Conservation (phyloP, 257 asterid species). For the Voacanga thouarsii region DNA sequence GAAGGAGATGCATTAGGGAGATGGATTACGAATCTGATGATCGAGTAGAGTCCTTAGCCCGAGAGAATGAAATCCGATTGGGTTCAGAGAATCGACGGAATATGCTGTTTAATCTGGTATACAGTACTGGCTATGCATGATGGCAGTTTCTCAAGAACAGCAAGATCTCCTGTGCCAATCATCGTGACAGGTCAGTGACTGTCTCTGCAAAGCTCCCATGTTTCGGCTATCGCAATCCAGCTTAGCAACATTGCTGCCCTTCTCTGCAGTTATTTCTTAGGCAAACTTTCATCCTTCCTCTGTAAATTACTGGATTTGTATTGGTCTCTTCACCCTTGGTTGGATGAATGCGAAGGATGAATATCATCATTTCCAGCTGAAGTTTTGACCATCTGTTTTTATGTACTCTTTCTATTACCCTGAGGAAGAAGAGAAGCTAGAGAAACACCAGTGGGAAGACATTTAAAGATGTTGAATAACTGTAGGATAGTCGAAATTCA, state of each 20-base stretch:
- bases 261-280: not conserved
- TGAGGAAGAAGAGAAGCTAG: not conserved
- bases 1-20: slow-evolving; percentile 84
- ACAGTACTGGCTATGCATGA: slow-evolving; percentile 43
- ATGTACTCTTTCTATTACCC: no score
- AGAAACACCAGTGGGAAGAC: not conserved
- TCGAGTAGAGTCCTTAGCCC: slow-evolving; percentile 50
- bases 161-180: slow-evolving; percentile 5
- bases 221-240: slow-evolving; percentile 21
- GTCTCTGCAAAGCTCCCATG: not conserved
- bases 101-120: slow-evolving; percentile 51
- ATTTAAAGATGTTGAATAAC: not conserved
- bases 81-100: slow-evolving; percentile 59
- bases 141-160: slow-evolving; percentile 31
- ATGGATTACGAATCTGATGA: slow-evolving; percentile 62
- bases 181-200: not conserved
- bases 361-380: slow-evolving; percentile 10
- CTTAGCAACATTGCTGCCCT: slow-evolving; percentile 12
- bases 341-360: slow-evolving; percentile 20
- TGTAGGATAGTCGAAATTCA: not conserved
- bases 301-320: slow-evolving; percentile 34
- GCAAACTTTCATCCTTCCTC: slow-evolving; percentile 1
- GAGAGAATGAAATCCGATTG: slow-evolving; percentile 40
- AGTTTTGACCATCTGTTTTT: not conserved
- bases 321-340: slow-evolving; percentile 15